Base-by-base conservation (phyloP, 805 yeast genomes). In the Starmera dryadoides region DNA sequence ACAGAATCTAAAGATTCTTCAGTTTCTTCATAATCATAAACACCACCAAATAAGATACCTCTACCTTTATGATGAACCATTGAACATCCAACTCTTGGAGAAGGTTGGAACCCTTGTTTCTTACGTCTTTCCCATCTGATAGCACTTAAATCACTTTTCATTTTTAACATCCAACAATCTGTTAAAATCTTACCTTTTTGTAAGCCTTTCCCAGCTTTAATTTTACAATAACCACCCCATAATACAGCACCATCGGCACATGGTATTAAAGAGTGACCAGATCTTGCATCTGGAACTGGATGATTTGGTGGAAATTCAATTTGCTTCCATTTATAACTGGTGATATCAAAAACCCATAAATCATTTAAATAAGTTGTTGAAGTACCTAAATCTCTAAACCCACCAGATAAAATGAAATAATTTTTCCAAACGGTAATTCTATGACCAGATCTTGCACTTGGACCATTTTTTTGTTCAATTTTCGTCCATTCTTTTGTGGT, bases 11-110 rank as follows among this genome's bases (percentile, higher is more conserved):
- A 64, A 39, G 84, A 76, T 61, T 93, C 98, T 59, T 91, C 98
- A 12, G 96, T 91, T 61, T 91, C 98, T 50, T 89, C 96, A 44
- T 75, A 85, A 60, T 91, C 98, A 53, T 76, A 89, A 12, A 93
- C 98, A 51, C 98, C 98, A 30, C 98, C 98, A 64, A 91, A 93
- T 55, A 89, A 53, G 9, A 91, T 73, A 42, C 97, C 97, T 65
- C 97, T 78, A 42, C 94, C 94, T 51, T 86, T 84, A 61, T 91
- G 98, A 47, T 71, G 71, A 9, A 80, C 88, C 81, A 91, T 76
- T 4, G 94, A 81, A 55, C 95, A 84, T 0, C 98, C 98, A n/a
- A 86, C 96, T 51, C 98, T 74, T 12, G 97, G 85, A 2, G 91
- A 77, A 4, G 97, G 97, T 44, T 81, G 88, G 57, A 81, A 85